A percentile compares a stretch with the other conserved stretches of the same genome.
Evolutionary conservation across 2,329 filamentous ascomycete species (phyloP).

Genomic region (Leptographium flavum): DNA sequence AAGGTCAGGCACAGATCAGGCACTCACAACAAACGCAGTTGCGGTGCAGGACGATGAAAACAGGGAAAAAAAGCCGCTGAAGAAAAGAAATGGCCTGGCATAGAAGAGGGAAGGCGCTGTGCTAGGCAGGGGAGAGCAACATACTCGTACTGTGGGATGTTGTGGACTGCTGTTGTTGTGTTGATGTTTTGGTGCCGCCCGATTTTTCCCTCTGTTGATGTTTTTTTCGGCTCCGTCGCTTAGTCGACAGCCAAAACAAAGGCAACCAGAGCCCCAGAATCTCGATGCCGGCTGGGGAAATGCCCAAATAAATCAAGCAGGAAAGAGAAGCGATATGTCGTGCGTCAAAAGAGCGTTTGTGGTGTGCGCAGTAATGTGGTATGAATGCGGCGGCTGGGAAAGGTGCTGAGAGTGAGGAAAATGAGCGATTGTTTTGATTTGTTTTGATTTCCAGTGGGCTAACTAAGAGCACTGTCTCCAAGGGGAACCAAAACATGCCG

Average conservation of each 20-base stretch:
- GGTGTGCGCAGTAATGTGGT: neutral
- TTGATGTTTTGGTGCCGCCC: constrained; percentile 5
- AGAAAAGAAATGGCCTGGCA: neutral
- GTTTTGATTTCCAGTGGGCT: constrained; percentile 14
- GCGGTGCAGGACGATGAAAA: neutral
- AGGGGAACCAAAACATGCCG: constrained; percentile 12
- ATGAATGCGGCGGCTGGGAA: neutral
- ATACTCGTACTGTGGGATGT: constrained; percentile 1
- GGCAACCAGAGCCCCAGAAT: neutral
- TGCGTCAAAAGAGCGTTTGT: neutral
- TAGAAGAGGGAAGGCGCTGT: neutral
- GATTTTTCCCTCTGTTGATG: constrained; percentile 5
- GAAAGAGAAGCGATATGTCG: neutral
- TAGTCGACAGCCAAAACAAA: constrained; percentile 9
- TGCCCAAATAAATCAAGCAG: constrained; percentile 8
- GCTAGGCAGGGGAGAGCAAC: neutral
- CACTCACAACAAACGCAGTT: constrained; percentile 1
- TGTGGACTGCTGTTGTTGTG: constrained; percentile 3
- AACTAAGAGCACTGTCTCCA: constrained; percentile 12
- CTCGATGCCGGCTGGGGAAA: neutral
- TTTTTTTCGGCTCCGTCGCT: constrained; percentile 4
- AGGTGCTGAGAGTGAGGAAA: constrained; percentile 1
- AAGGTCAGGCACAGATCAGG: constrained; percentile 2
- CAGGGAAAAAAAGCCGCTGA: neutral
- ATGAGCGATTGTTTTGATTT: constrained; percentile 13